Conservation (phyloP, 768 basidiomycete species). For the Tulasnella sp. region DNA sequence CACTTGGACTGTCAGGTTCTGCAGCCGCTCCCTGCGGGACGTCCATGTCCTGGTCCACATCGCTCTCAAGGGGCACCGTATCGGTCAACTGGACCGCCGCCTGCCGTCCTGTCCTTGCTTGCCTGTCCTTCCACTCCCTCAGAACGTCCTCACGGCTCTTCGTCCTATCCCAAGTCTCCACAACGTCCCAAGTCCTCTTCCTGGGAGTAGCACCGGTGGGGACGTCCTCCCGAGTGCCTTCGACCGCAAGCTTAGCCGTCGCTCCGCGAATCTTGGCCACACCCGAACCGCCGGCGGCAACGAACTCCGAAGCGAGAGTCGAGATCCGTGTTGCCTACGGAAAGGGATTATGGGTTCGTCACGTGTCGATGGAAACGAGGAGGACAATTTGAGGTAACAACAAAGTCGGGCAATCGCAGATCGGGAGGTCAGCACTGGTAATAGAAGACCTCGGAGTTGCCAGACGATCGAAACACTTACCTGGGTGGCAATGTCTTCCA, state of each 20-base stretch:
- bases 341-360: not conserved
- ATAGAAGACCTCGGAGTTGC: not conserved
- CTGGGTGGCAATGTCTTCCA: not conserved
- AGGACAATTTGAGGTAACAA: not conserved
- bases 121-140: slow-evolving; percentile 10
- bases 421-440: not conserved
- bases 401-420: not conserved
- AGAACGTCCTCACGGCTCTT: slow-evolving; percentile 50
- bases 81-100: not conserved
- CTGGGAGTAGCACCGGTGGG: slow-evolving; percentile 66
- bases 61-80: not conserved
- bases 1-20: not conserved
- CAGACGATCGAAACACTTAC: not conserved
- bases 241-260: slow-evolving; percentile 3
- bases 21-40: not conserved
- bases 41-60: not conserved
- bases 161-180: slow-evolving; percentile 62
- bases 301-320: slow-evolving; percentile 34
- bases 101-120: not conserved
- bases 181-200: slow-evolving; percentile 60
- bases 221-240: slow-evolving; percentile 30
- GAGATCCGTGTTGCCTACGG: slow-evolving; percentile 34
- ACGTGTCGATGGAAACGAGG: not conserved
- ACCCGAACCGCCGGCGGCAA: slow-evolving; percentile 31
- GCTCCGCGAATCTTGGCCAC: slow-evolving; percentile 37